Base-by-base conservation (phyloP, 2,329 filamentous ascomycete species). In the Fusarium sp. region DNA sequence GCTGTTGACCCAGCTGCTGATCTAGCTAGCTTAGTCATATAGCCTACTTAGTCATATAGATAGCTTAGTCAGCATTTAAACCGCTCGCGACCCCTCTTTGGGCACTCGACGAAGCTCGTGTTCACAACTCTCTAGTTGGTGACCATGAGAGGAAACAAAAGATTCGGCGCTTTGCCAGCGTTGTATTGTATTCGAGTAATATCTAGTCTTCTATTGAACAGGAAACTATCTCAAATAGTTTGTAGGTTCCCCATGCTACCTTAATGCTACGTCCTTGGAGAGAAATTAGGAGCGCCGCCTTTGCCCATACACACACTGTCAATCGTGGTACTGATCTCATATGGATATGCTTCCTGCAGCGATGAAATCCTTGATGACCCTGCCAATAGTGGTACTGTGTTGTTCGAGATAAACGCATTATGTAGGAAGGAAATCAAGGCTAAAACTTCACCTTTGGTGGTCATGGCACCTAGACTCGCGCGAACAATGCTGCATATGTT, bases 401-500 rank as follows among this genome's bases (percentile, higher is more conserved):
- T 53, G 6, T 55, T 44, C 2, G 29, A 47, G 11, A 64, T 31
- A 34, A 71, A 71, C 12, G 67, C 53, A 11, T 58, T 58, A 41
- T 58, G 74, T 10, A 84, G 65, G 53, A 86, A 86, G 4, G 73
- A 58, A 7, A 84, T 46, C 34, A 86, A 80, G 0, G 72, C 70
- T 19, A 84, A 79, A 12, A 88, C 79, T 60, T 89, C 87, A 4
- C 76, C 72, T 19, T 78, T 71, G 3, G 83, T 87, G 59, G 82
- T 87, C 84, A 87, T 87, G 11, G 86, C 85, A 0, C 87, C 87
- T 2, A 89, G 75, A 56, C 84, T 87, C 6, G 82, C 83, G 19
- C 87, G 79, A 7, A 88, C 84, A 39, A 89, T 85, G 1, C 87
- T 82, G 58, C 11, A 24, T 5, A 28, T 10, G 44, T 70, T 22